Evolutionary conservation across 108 stramenopile genomes (phyloP), one percentile per base, ranked within the genome.

Genomic region (Stephanodiscus minutulus): DNA sequence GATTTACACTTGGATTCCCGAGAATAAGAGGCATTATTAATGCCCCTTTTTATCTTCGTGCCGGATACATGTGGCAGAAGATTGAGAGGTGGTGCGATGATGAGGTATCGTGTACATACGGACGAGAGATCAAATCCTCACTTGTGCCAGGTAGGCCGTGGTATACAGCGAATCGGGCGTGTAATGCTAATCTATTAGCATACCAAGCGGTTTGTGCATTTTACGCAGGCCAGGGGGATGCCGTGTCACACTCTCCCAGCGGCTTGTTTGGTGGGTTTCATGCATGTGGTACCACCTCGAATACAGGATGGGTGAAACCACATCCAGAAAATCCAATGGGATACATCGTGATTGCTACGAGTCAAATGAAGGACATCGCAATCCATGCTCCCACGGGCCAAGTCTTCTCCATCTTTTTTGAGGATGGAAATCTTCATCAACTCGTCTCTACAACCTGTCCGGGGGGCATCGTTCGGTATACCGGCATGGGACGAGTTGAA

Each of bases 191-290:
- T 1, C 3, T 71, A 12, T 66, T 60, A 41, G 74, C 74, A n/a
- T 67, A 67, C 28, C 31, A 49, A 27, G 74, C 74, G 11, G 62
- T 74, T 2, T 74, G 67, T 61, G 56, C 74, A 28, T 74, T 74
- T 52, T 74, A 74, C 35, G 47, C 66, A 47, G 74, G 74, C 15
- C 74, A 74, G 54, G 6, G 13, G 12, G 20, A 41, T 63, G 8
- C 5, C 41, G 20, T 24, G 46, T 5, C 27, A 29, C 1, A 20
- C 18, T 3, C 1, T 3, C 50, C 8, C 2, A 68, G n/a, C n/a
- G 86, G 83, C 1, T 60, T 88, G 5, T 83, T 88, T 58, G 87
- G 87, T 12, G 84, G 87, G 21, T 88, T 74, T 61, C 43, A 49
- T 15, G 82, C 73, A 1, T 83, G 85, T 52, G 64, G 73, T 48